phyloP scores from a whole-genome alignment of 495 filamentous ascomycete species.

The Stereocaulon alpinum region DNA sequence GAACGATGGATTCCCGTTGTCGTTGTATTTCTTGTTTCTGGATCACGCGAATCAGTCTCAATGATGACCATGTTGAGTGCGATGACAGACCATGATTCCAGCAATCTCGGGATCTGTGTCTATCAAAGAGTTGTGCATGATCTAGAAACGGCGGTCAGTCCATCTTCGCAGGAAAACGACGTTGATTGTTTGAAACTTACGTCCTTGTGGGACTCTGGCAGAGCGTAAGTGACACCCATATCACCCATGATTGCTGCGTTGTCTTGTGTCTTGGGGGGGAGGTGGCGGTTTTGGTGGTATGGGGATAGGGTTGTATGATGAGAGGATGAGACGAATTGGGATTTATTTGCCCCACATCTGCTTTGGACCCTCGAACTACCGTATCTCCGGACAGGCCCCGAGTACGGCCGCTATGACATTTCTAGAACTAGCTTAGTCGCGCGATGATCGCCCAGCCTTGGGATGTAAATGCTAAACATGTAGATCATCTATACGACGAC shows the following conservation, averaged over 20 bases:
- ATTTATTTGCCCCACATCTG: not conserved
- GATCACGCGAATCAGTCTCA: not conserved
- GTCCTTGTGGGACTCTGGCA: conserved; percentile 78
- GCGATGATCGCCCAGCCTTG: not conserved
- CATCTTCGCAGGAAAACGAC: conserved; percentile 1
- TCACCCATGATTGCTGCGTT: conserved; percentile 22
- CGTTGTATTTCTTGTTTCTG: conserved; percentile 91
- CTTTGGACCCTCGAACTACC: not conserved
- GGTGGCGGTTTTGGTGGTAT: not conserved
- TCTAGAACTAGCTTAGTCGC: not conserved
- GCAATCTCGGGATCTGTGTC: conserved; percentile 86
- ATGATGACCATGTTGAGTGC: not conserved
- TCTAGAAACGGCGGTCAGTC: conserved; percentile 53
- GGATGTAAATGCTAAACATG: not conserved
- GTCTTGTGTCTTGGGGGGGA: not conserved
- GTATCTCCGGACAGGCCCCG: not conserved
- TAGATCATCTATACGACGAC: too few relatives aligned
- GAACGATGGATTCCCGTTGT: conserved; percentile 94
- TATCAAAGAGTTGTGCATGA: conserved; percentile 80
- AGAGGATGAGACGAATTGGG: not conserved
- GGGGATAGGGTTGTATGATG: not conserved
- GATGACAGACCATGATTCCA: conserved; percentile 71
- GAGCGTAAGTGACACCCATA: conserved; percentile 61
- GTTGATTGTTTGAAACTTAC: conserved; percentile 40
- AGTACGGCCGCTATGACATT: not conserved